phyloP scores from a whole-genome alignment of 2,329 filamentous ascomycete genomes.

The Cyclaneusma minus region DNA sequence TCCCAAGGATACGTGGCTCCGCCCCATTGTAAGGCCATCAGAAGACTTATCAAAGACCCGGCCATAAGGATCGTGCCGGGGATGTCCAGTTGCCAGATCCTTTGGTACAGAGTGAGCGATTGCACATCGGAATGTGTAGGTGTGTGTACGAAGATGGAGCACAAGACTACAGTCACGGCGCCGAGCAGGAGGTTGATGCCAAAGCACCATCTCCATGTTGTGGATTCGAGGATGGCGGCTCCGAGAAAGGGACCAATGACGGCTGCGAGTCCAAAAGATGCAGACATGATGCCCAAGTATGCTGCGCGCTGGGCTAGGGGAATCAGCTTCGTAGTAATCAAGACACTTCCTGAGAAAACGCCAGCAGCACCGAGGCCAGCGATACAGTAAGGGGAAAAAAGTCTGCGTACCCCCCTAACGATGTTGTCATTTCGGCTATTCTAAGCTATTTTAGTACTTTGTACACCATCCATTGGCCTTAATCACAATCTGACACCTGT shows the following conservation, averaged over 20 bases:
- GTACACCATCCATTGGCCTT: no score
- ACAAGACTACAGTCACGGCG: conserved; percentile 21
- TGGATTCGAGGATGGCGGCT: conserved; percentile 18
- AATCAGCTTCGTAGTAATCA: no score
- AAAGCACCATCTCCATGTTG: conserved; percentile 19
- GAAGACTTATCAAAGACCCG: conserved; percentile 19
- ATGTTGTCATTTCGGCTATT: no score
- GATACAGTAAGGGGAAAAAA: no score
- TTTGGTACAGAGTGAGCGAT: conserved; percentile 9
- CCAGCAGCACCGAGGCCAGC: conserved; percentile 12
- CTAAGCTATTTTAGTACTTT: no score
- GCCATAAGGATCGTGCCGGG: conserved; percentile 20
- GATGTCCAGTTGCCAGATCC: conserved; percentile 18
- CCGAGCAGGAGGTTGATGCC: conserved; percentile 17
- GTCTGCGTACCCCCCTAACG: no score
- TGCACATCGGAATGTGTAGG: conserved; percentile 18
- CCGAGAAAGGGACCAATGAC: conserved; percentile 17
- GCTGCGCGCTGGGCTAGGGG: no score
- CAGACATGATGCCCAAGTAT: conserved; percentile 16
- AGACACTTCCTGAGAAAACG: no score
- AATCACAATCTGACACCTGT: no score
- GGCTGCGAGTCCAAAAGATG: conserved; percentile 7
- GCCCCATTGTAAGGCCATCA: conserved; percentile 25
- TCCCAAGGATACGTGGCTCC: conserved; percentile 22
- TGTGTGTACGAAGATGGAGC: conserved; percentile 26